Percentiles rank a stretch among this genome's conserved stretches.
These are phyloP conservation scores for Calamus simplicifolius DNA, from an alignment of 176 grass and related monocot genomes.

Conservation along the genomic window DNA sequence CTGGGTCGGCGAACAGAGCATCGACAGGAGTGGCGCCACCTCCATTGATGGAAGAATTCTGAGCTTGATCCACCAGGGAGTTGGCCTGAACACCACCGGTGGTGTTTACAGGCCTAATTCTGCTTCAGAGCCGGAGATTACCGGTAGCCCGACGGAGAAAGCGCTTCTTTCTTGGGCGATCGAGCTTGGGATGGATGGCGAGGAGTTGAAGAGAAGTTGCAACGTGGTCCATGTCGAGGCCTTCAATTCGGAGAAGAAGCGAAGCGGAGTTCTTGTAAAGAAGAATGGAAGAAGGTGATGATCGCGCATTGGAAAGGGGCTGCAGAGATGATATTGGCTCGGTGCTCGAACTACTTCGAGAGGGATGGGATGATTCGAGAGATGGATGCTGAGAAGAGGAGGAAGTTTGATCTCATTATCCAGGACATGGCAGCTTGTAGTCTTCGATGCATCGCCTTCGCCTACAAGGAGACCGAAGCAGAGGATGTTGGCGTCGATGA, in stretches of 20 bases:
- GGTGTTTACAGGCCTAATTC: constrained; percentile 45
- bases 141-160: constrained; percentile 83
- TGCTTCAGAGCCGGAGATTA: constrained; percentile 38
- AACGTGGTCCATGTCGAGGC: constrained; percentile 69
- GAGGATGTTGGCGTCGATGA: neutral
- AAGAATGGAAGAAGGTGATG: constrained; percentile 24
- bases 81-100: constrained; percentile 70
- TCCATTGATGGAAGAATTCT: neutral
- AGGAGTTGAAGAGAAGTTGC: constrained; percentile 26
- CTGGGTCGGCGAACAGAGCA: constrained; percentile 38
- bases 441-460: constrained; percentile 74
- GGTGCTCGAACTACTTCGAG: constrained; percentile 30
- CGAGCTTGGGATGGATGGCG: constrained; percentile 44
- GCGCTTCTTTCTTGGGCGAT: constrained; percentile 76
- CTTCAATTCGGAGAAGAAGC: constrained; percentile 96
- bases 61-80: constrained; percentile 35
- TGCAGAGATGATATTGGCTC: constrained; percentile 65
- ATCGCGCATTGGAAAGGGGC: constrained; percentile 81
- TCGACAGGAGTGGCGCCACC: neutral
- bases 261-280: constrained; percentile 45
- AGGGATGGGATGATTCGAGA: constrained; percentile 14
- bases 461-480: constrained; percentile 39
- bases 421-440: constrained; percentile 41
- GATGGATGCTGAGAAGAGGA: constrained; percentile 23
- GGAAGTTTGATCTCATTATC: constrained; percentile 40